Percentiles rank a stretch among this genome's conserved stretches.
These are phyloP conservation scores for Lactifluus rugatus DNA, from an alignment of 768 basidiomycete genomes.

Conservation along the genomic window DNA sequence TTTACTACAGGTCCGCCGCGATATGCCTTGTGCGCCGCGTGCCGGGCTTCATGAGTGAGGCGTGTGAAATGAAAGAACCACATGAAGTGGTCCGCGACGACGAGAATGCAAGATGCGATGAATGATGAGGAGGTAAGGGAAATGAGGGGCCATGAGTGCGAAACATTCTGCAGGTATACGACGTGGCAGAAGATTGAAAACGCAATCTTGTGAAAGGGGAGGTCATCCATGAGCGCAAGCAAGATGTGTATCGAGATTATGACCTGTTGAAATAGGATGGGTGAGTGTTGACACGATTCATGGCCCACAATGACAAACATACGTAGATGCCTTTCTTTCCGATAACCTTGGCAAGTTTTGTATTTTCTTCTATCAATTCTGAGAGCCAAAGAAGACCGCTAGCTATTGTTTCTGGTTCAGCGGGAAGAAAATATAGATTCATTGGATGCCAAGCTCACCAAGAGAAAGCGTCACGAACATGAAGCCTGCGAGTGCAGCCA, in stretches of 20 bases:
- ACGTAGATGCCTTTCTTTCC: conserved; percentile 88
- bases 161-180: conserved; percentile 91
- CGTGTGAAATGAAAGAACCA: conserved; percentile 96
- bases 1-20: conserved; percentile 32
- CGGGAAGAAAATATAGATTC: not conserved
- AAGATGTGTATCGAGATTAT: conserved; percentile 71
- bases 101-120: conserved; percentile 74
- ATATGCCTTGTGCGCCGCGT: conserved; percentile 29
- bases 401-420: conserved; percentile 38
- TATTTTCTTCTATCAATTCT: conserved; percentile 92
- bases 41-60: conserved; percentile 53
- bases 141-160: conserved; percentile 82
- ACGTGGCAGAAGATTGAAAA: conserved; percentile 82
- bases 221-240: conserved; percentile 69
- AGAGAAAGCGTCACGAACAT: conserved; percentile 87
- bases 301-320: conserved; percentile 25
- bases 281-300: not conserved
- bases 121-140: conserved; percentile 80
- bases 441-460: conserved; percentile 39
- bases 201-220: conserved; percentile 62
- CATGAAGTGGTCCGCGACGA: conserved; percentile 84
- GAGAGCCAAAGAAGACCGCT: conserved; percentile 91
- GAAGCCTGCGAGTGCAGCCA: conserved; percentile 67
- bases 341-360: conserved; percentile 65
- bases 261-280: conserved; percentile 34